Evolutionary conservation across 2,329 filamentous ascomycete genomes (phyloP), one percentile per base, ranked within the genome.

Genomic region (Trichoderma brevicompactum): DNA sequence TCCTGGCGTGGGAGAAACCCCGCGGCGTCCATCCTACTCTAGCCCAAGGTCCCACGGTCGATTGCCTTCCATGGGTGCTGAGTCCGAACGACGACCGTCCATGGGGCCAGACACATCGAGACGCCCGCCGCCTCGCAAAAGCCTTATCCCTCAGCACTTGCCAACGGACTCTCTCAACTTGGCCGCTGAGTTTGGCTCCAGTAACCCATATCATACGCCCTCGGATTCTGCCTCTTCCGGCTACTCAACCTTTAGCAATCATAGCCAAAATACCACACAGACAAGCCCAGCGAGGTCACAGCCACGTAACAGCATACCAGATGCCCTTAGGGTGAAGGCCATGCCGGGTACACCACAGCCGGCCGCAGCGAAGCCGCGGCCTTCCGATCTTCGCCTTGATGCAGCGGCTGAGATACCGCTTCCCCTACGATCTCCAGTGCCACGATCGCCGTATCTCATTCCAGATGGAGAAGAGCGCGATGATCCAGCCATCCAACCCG

Each of bases 151-250:
- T 68, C 41, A 81, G 77, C 19, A 72, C 17, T 41, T 74, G 12
- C 77, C 77, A 52, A 72, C 71, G 2, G 76, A 72, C 7, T 79
- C 82, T 2, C 80, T 88, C 48, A 85, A 89, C 70, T 78, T 88
- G 7, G 84, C 83, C 1, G 82, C 80, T 38, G 87, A 88, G 65
- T 89, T 89, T 69, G 86, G 86, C 10, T 74, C 81, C 28, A 82
- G 84, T 40, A 89, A 89, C 70, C 85, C 87, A 0, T 89, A 90
- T 70, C 88, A 91, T 70, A 82, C 84, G 4, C 79, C 86, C 0
- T 86, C 87, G 1, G 83, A 85, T 66, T 92, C 89, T 2, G 83
- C 84, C 32, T 88, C 87, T 0, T 92, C 89, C 0, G 87, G 84
- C 17, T 82, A 83, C 50, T 91, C 89, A 2, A 83, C 81, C 0